Evolutionary conservation across 2,329 filamentous ascomycete species (phyloP), one percentile per base, ranked within the genome.

Genomic region (Fusarium sterilihyphosum): DNA sequence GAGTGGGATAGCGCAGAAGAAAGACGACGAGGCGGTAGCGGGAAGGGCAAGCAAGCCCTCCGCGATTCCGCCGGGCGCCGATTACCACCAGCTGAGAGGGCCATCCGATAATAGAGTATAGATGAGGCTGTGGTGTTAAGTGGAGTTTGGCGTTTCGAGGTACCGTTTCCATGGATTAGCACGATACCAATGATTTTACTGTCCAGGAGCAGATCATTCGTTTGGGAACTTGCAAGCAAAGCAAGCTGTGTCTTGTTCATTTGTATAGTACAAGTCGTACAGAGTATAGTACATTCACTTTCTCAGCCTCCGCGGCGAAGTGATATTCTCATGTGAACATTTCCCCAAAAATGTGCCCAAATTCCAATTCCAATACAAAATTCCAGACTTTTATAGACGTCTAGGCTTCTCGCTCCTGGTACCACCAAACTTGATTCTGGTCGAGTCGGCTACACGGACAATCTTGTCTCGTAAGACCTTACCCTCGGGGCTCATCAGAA

Each of bases 391-490:
- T 65, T 83, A 86, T 86, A 98, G 85, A 86, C 96, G 92, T 84
- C 95, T 95, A 44, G 92, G 92, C 82, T 92, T 94, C 83, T 89
- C 90, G 86, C 94, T 96, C 84, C 95, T 93, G 44, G 93, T 94
- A 80, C 96, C 97, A 84, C 95, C 96, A 87, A 98, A 98, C 87
- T 99, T 99, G 83, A 98, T 84, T 79, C 93, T 93, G 63, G 96
- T 98, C 46, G 91, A 88, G 85, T 99, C 96, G 38, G 93, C 91
- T 70, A 99, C 93, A 77, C 91, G 92, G 47, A 90, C 86, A 75
- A 99, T 93, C 85, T 93, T 91, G 38, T 88, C 86, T 76, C 94
- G 90, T 75, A 98, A 84, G 78, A 91, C 82, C 80, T 90, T 91
- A 65, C 96, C 96, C 82, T 99, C 96, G 29, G 88, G 91, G 41